Evolutionary conservation across 2,329 filamentous ascomycete species (phyloP).

Genomic region (Chrysoporthe austroafricana): DNA sequence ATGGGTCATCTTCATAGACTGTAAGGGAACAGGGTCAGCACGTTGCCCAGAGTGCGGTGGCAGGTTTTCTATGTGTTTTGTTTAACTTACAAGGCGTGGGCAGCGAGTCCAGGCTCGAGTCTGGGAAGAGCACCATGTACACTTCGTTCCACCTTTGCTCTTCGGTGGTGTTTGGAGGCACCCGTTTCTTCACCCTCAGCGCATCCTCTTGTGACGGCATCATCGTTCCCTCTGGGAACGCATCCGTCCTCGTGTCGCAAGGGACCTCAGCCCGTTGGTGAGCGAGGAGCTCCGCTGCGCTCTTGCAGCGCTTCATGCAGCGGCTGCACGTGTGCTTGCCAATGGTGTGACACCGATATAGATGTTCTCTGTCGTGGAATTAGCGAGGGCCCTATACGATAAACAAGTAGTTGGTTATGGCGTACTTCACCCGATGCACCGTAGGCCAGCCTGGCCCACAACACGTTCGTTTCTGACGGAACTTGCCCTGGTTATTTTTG

Average conservation of each 20-base stretch:
- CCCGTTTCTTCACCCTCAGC: constrained; percentile 27
- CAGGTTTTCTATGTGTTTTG: background rate
- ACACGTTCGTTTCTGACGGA: constrained; percentile 29
- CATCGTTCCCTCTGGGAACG: constrained; percentile 29
- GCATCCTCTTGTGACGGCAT: constrained; percentile 28
- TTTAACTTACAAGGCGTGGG: constrained; percentile 28
- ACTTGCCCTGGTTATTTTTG: constrained; percentile 28
- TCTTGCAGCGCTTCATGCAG: constrained; percentile 28
- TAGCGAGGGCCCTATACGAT: background rate
- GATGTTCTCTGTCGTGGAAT: constrained; percentile 23
- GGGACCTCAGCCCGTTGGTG: constrained; percentile 27
- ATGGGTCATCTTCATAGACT: constrained; percentile 26
- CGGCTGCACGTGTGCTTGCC: constrained; percentile 30
- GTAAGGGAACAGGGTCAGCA: background rate
- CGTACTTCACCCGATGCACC: constrained; percentile 28
- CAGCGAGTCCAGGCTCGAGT: constrained; percentile 9
- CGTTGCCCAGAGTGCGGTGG: background rate
- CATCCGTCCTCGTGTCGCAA: constrained; percentile 27
- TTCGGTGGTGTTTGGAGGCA: constrained; percentile 27
- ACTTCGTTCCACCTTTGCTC: constrained; percentile 29
- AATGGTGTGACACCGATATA: constrained; percentile 30
- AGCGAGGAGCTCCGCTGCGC: constrained; percentile 25
- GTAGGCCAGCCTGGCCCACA: constrained; percentile 30
- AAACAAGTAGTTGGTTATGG: background rate
- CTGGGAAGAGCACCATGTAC: constrained; percentile 27